phyloP scores from a whole-genome alignment of 306 rosid genomes.

The Cucumis cinereus region DNA sequence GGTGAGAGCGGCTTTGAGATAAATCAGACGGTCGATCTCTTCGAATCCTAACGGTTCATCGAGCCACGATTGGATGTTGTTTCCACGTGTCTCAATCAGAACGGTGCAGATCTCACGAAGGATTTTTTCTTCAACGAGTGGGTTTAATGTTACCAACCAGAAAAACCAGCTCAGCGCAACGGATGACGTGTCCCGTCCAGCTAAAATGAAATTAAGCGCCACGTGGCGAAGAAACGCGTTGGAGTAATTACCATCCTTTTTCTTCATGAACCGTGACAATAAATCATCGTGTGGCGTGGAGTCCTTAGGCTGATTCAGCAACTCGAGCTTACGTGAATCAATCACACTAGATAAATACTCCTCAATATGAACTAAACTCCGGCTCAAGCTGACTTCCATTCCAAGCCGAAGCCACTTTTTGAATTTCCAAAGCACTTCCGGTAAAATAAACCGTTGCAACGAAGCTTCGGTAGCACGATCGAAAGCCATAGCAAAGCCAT shows the following conservation, averaged over 20 bases:
- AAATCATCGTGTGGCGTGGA: conserved; percentile 64
- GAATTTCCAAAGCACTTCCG: conserved; percentile 57
- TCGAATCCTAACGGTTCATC: conserved; percentile 65
- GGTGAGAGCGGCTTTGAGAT: conserved; percentile 63
- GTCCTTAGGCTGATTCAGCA: conserved; percentile 46
- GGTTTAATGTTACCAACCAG: conserved; percentile 59
- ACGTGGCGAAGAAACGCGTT: conserved; percentile 63
- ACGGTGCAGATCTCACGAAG: conserved; percentile 43
- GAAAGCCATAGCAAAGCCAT: conserved; percentile 56
- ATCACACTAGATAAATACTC: conserved; percentile 65
- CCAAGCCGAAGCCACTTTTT: conserved; percentile 87
- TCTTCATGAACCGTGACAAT: conserved; percentile 78
- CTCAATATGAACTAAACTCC: conserved; percentile 53
- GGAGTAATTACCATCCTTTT: conserved; percentile 52
- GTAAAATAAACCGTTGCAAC: conserved; percentile 69
- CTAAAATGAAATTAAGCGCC: conserved; percentile 85
- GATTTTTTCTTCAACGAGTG: conserved; percentile 47
- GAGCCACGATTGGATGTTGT: conserved; percentile 25
- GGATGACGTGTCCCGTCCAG: conserved; percentile 93
- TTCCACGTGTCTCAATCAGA: conserved; percentile 58
- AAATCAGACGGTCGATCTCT: conserved; percentile 65
- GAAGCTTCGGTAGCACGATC: conserved; percentile 84
- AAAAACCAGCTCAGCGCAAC: conserved; percentile 78
- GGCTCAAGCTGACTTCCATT: conserved; percentile 78
- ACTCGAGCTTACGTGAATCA: conserved; percentile 63